Base-by-base conservation (phyloP, 176 grass and related monocot species). In the Bonia amplexicaulis region DNA sequence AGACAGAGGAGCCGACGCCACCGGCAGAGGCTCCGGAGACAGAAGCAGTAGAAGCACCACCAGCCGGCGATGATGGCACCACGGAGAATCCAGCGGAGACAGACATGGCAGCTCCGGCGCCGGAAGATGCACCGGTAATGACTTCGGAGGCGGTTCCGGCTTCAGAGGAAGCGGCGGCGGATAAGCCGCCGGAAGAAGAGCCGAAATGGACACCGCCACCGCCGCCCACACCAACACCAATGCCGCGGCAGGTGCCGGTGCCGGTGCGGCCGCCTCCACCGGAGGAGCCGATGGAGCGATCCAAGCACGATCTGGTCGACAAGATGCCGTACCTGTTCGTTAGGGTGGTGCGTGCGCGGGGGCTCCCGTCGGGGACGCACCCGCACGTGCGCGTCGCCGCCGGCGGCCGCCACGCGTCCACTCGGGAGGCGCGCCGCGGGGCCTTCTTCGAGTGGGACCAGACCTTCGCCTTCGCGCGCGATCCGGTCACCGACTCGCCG, bases 291-390 rank as follows among this genome's bases (percentile, higher is more conserved):
- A 81, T 85, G 85, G 89, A 93, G 63, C 86, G 79, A 29, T 85
- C 85, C 13, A 93, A 92, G 83, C 92, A 93, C 49, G 93, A 98
- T 22, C 91, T 98, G 27, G 96, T 98, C 5, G 93, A 98, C 93
- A 98, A 95, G 87, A 95, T 98, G 96, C 85, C 85, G 76, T 98
- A 92, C 71, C 46, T 98, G 70, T 98, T 98, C 83, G 89, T 98
- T 13, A 88, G 93, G 7, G 85, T 98, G 73, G 91, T 95, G 31
- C 91, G 93, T 9, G 84, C 93, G 39, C 85, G 96, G 0, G 86
- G 79, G 13, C 80, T 98, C 6, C 93, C 91, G 45, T 79, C 63
- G 27, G 70, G 90, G 46, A 80, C 93, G 22, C 90, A 84, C 73
- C 93, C 91, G 1, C 93, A 95, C 82, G 93, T 95, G 63, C 91